Percentiles rank a stretch among this genome's conserved stretches.
Evolutionary conservation across 73 alveolate species (phyloP).

Genomic region (Tetrahymena thermophila): DNA sequence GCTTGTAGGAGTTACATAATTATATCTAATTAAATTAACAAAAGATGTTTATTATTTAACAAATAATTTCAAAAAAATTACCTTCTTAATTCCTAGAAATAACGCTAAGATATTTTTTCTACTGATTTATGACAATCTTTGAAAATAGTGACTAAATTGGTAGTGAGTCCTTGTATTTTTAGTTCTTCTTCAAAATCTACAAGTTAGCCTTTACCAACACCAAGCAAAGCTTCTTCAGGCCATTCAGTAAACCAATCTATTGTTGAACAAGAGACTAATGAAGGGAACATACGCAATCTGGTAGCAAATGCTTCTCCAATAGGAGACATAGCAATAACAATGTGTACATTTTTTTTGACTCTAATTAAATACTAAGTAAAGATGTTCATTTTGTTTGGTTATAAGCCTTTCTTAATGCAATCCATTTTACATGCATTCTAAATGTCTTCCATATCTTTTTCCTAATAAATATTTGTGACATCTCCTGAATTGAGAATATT

Average conservation of each 20-base stretch:
- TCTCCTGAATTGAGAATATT: constrained; percentile 90
- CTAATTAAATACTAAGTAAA: constrained; percentile 70
- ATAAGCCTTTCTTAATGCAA: constrained; percentile 59
- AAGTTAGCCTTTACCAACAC: constrained; percentile 72
- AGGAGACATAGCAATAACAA: constrained; percentile 93
- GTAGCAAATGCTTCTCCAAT: constrained; percentile 96
- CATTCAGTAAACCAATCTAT: constrained; percentile 97
- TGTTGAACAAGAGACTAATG: constrained; percentile 94
- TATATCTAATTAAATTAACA: constrained; percentile 56
- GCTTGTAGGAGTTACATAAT: constrained; percentile 88
- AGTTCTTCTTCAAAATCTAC: constrained; percentile 57
- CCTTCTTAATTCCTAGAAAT: constrained; percentile 72
- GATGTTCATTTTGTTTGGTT: constrained; percentile 56
- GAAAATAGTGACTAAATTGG: constrained; percentile 61
- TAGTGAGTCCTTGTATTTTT: constrained; percentile 46
- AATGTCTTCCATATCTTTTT: constrained; percentile 88
- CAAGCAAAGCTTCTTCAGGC: constrained; percentile 85
- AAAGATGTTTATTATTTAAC: constrained; percentile 59
- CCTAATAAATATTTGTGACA: constrained; percentile 88
- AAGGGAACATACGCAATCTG: constrained; percentile 95
- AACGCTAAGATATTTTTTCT: constrained; percentile 59
- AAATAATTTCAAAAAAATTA: constrained; percentile 27
- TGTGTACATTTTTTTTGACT: constrained; percentile 88
- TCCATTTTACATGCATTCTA: constrained; percentile 60
- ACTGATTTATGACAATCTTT: constrained; percentile 66